phyloP scores from a whole-genome alignment of 192 early-diverging fungal genomes.

The Coemansia sp. region DNA sequence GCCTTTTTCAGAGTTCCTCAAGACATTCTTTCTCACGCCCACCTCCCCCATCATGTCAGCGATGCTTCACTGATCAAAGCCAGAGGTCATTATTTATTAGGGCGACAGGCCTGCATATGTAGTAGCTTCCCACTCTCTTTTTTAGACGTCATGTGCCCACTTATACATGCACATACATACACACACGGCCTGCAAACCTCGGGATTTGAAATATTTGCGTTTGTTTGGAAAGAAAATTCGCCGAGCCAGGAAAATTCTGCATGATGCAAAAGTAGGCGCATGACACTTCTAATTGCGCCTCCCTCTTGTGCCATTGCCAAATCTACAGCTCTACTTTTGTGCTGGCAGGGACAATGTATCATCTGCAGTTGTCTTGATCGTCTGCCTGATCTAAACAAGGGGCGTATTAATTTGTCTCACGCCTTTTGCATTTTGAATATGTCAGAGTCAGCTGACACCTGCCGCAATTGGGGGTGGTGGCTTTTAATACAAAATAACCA shows the following conservation, averaged over 20 bases:
- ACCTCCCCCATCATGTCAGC: background rate
- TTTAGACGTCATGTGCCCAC: background rate
- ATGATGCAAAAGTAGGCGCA: constrained; percentile 5
- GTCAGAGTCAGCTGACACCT: background rate
- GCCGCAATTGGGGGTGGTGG: background rate
- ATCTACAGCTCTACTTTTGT: background rate
- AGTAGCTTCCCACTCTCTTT: background rate
- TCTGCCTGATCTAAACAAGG: constrained; percentile 1
- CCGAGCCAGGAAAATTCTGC: background rate
- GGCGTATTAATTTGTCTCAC: background rate
- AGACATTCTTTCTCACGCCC: constrained; percentile 1
- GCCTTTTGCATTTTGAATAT: background rate
- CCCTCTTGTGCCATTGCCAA: background rate
- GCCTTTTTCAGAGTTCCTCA: background rate
- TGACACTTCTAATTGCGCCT: constrained; percentile 9
- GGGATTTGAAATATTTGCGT: background rate
- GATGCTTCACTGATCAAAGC: background rate
- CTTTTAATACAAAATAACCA: background rate
- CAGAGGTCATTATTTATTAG: background rate
- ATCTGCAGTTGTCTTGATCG: background rate
- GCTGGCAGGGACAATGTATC: background rate
- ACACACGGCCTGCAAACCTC: background rate
- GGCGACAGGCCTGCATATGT: background rate
- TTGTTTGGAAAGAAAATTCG: background rate
- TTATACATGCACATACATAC: background rate